Base-by-base conservation (phyloP, 345 rosid species). In the Psidium friedrichsthalianum region DNA sequence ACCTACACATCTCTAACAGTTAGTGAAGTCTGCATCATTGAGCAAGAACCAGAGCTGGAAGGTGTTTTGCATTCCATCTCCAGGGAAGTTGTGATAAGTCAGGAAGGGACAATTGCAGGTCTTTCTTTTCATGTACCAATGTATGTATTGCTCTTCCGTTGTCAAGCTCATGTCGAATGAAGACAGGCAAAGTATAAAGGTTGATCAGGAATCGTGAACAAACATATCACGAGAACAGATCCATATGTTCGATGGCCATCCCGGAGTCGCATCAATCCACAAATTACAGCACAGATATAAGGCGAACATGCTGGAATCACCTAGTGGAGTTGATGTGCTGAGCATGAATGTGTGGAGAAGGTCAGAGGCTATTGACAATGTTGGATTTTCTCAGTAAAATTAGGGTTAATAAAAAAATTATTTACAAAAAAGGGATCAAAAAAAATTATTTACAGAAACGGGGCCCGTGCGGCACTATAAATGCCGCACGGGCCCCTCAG, bases 331-430 rank as follows among this genome's bases (percentile, higher is more conserved):
- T 69, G 1, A 32, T 18, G 24, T 32, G 6, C 47, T 10, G 13
- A 69, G 32, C 20, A 44, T 32, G 36, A 36, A n/a, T n/a, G n/a
- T n/a, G n/a, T n/a, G 88, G 90, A 97, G 94, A 88, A 95, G 88
- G 88, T 87, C 88, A 2, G 87, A 81, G 74, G 61, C 36, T 14
- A 51, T 54, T 22, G 55, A 69, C 47, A 11, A 18, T 32, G 78
- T 44, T 69, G 84, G 64, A 85, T 69, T 80, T 85, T 87, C 42
- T 40, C 11, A 21, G 47, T 69, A 9, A 69, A 8, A 32, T 52
- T 55, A 44, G n/a, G n/a, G n/a, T n/a, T n/a, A n/a, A n/a, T n/a
- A n/a, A n/a, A n/a, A n/a, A n/a, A n/a, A n/a, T n/a, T n/a, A n/a
- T n/a, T n/a, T n/a, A n/a, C n/a, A n/a, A n/a, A n/a, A n/a, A n/a